Evolutionary conservation across 225 moss, liverwort and hornwort species (phyloP), one percentile per base, ranked within the genome.

Genomic region (Anthoceros angustus): DNA sequence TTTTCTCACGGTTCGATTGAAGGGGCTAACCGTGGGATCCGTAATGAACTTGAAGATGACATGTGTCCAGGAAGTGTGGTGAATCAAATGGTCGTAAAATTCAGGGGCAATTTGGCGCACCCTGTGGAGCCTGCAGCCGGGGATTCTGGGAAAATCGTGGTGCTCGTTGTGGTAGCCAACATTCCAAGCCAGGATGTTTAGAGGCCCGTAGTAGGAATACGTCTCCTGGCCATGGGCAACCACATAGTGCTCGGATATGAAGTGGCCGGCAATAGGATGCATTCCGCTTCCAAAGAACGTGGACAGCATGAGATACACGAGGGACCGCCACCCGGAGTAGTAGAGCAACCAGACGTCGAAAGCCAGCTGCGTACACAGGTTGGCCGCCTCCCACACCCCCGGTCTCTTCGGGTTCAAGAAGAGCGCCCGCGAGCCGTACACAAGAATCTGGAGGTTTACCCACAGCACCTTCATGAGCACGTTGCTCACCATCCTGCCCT

Each of bases 91-190:
- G 39, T 85, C 85, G 65, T 95, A 95, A 71, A 78, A 95, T 74
- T 95, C 95, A 0, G 95, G 91, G 68, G 95, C 95, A 63, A 95
- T 86, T 77, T 86, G 79, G 73, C 77, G 79, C 25, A 95, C 74
- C 79, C 85, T 80, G 49, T 81, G 76, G 40, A 95, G 86, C 72
- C 84, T 81, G 66, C 82, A 82, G 60, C 95, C 91, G 55, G 95
- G 86, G 64, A 95, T 91, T 73, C 95, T 85, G 20, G 95, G 95
- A 32, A 95, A 95, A 67, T 95, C 95, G 68, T 95, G 95, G 67
- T 95, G 95, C 77, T 95, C 95, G 48, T 88, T 88, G 72, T 95
- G 95, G 70, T 95, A 95, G 63, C 95, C 95, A 62, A 95, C 95
- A 64, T 95, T 91, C 95, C 95, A 95, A 12, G 91, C 79, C 64